These are phyloP conservation scores for Gossypium lobatum DNA, from an alignment of 441 rosid genomes.

Conservation along the genomic window DNA sequence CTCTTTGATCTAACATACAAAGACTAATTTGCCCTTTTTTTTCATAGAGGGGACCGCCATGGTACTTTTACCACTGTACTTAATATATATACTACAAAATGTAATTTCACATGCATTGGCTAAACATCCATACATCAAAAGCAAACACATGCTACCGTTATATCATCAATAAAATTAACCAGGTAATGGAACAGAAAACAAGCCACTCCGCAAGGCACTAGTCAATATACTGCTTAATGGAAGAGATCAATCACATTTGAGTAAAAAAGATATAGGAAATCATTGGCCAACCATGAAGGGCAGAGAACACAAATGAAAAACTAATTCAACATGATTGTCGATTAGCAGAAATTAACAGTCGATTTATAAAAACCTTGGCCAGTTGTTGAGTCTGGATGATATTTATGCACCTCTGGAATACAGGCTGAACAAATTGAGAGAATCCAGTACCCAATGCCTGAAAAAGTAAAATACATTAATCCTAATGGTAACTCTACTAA, in stretches of 20 bases:
- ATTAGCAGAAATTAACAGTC: background rate
- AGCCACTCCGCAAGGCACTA: background rate
- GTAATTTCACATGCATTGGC: background rate
- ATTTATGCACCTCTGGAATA: conserved; percentile 84
- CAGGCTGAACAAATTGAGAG: conserved; percentile 91
- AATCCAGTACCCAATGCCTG: conserved; percentile 94
- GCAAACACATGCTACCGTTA: background rate
- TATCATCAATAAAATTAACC: background rate
- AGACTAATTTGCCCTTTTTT: background rate
- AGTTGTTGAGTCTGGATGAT: conserved; percentile 75
- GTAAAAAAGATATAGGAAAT: background rate
- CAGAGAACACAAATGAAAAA: conserved; percentile 5
- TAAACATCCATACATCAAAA: conserved; percentile 9
- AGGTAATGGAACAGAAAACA: background rate
- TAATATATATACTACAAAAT: background rate
- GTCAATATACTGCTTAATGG: background rate
- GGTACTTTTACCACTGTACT: background rate
- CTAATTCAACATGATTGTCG: background rate
- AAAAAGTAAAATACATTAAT: conserved; percentile 28
- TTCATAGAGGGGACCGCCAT: background rate
- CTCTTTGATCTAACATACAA: too few species aligned
- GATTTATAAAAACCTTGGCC: conserved; percentile 61
- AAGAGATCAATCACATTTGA: background rate
- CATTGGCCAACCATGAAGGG: background rate
- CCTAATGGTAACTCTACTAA: conserved; percentile 9